Percentiles rank a stretch among this genome's conserved stretches.
Evolutionary conservation across 345 rosid genomes (phyloP).

Genomic region (Brassica juncea): DNA sequence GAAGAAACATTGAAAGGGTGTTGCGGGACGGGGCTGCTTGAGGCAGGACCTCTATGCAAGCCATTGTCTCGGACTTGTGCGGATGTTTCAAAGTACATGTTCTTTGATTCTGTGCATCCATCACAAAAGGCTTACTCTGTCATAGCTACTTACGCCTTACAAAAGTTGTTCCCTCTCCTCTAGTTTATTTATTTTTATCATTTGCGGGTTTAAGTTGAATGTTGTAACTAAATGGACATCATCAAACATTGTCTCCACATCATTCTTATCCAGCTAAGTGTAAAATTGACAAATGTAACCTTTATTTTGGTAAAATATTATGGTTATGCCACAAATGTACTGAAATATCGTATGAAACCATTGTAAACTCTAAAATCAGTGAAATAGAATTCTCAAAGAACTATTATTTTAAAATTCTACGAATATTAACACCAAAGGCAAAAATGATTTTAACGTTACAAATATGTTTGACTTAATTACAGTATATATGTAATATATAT

Average conservation of each 20-base stretch:
- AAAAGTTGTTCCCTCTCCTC: constrained; percentile 11
- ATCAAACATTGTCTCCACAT: background rate
- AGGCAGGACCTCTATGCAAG: constrained; percentile 38
- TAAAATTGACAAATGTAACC: background rate
- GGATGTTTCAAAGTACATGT: constrained; percentile 35
- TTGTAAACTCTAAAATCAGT: background rate
- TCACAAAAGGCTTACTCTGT: constrained; percentile 38
- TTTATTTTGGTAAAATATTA: background rate
- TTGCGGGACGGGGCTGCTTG: constrained; percentile 42
- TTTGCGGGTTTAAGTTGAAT: background rate
- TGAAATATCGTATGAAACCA: background rate
- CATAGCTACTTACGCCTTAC: constrained; percentile 25
- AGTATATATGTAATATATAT: background rate
- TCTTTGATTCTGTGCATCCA: constrained; percentile 42
- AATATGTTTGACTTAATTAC: constrained; percentile 23
- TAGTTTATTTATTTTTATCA: background rate
- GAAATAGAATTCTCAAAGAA: background rate
- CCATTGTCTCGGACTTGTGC: constrained; percentile 20
- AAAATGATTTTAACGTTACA: constrained; percentile 14
- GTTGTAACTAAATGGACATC: background rate
- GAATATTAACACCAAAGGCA: background rate
- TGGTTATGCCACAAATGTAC: background rate
- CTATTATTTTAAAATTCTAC: background rate
- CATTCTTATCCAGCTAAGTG: background rate
- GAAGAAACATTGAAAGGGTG: constrained; percentile 38